phyloP scores from a whole-genome alignment of 1,284 basidiomycete species.

The Neolentinus lepideus region DNA sequence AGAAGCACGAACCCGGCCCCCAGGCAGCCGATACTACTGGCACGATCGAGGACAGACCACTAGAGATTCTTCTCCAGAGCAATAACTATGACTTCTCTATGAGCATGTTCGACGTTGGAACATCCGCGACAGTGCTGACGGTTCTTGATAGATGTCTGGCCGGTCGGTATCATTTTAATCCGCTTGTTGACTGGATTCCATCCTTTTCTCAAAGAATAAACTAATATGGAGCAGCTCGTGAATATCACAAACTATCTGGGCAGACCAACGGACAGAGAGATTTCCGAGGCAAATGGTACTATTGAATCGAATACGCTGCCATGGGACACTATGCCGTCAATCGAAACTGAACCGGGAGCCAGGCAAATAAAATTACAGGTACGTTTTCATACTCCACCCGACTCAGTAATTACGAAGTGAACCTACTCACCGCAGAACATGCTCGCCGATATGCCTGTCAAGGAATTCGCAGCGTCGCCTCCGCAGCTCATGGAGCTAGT shows the following conservation, averaged over 20 bases:
- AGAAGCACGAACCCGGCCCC: background rate
- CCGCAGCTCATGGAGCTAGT: background rate
- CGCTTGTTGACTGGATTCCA: background rate
- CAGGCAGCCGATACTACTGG: background rate
- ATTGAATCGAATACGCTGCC: background rate
- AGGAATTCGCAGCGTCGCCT: no score
- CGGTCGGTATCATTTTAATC: background rate
- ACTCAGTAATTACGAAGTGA: no score
- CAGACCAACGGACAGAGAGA: background rate
- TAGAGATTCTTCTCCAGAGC: background rate
- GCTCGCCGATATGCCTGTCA: no score
- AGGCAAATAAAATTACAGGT: background rate
- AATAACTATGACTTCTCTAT: background rate
- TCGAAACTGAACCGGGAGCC: background rate
- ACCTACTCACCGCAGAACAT: background rate
- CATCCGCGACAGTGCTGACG: background rate
- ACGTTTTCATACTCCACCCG: no score
- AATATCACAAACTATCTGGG: background rate
- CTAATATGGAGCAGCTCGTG: background rate
- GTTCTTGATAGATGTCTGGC: background rate
- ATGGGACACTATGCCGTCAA: background rate
- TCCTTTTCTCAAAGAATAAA: background rate
- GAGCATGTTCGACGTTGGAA: background rate
- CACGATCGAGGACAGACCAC: background rate
- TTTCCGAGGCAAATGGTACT: background rate